Evolutionary conservation across 208 protist genomes (phyloP).

Genomic region (Endotrypanum monterogeii): DNA sequence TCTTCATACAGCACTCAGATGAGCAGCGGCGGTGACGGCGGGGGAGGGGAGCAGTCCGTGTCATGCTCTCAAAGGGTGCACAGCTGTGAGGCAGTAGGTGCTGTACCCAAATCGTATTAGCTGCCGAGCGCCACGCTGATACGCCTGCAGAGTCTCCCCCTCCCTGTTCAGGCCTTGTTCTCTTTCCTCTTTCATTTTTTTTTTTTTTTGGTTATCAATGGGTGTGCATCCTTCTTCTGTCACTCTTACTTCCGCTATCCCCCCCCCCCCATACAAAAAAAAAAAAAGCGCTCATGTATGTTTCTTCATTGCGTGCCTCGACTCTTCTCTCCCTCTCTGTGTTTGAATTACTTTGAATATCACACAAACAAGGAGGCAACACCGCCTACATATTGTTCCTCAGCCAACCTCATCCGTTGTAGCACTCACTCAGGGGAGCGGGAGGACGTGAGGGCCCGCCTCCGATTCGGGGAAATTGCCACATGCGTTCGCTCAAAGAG

Average conservation of each 20-base stretch:
- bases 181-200: not conserved
- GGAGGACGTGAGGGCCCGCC: too few relatives aligned
- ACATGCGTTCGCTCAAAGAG: constrained; percentile 29
- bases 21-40: too few relatives aligned
- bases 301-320: too few relatives aligned
- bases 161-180: not conserved
- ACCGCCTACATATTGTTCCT: too few relatives aligned
- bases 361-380: too few relatives aligned
- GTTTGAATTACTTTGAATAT: not conserved
- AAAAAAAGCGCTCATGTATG: too few relatives aligned
- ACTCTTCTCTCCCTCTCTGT: not conserved
- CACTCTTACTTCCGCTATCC: not conserved
- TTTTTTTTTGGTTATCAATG: too few relatives aligned
- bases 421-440: not conserved
- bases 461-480: not conserved
- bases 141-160: not conserved
- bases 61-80: not conserved
- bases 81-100: not conserved
- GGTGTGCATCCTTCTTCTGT: not conserved
- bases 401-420: not conserved
- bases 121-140: not conserved
- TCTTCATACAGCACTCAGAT: not conserved
- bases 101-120: not conserved
- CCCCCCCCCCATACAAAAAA: too few relatives aligned
- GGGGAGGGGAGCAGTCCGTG: not conserved